Percentiles rank a stretch among this genome's conserved stretches.
Evolutionary conservation across 441 rosid species (phyloP).

Genomic region (Erodium trifolium): DNA sequence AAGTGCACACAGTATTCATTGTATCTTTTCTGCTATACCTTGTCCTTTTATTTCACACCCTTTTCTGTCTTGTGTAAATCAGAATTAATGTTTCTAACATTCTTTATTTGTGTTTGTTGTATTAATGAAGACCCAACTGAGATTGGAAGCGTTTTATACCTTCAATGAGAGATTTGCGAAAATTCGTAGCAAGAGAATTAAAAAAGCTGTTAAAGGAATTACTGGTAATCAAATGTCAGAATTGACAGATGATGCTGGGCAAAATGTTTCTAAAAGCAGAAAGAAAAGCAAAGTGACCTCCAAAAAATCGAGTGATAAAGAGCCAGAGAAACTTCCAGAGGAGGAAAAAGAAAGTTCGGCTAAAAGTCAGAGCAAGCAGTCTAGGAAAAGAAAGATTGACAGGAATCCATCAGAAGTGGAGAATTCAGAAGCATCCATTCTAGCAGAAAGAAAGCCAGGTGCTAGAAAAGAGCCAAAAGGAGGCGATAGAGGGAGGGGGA

Average conservation of each 20-base stretch:
- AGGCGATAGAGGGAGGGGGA: slow-evolving; percentile 33
- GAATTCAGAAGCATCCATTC: slow-evolving; percentile 18
- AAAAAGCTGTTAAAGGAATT: slow-evolving; percentile 83
- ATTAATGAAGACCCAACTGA: slow-evolving; percentile 74
- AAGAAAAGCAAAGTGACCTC: slow-evolving; percentile 30
- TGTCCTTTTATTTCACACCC: too few species aligned
- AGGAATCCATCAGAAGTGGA: slow-evolving; percentile 21
- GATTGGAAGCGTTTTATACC: slow-evolving; percentile 90
- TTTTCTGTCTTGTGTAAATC: background rate
- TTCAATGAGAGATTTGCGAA: slow-evolving; percentile 94
- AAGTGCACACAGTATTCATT: too few species aligned
- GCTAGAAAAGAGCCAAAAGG: slow-evolving; percentile 25
- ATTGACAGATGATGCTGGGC: slow-evolving; percentile 32
- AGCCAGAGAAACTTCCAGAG: slow-evolving; percentile 27
- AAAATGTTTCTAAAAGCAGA: slow-evolving; percentile 33
- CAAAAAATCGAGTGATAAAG: slow-evolving; percentile 28
- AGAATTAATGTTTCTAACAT: slow-evolving; percentile 9
- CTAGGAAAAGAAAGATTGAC: slow-evolving; percentile 30
- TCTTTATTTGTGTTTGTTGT: slow-evolving; percentile 11
- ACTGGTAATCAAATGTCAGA: slow-evolving; percentile 43
- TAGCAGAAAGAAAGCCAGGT: slow-evolving; percentile 12
- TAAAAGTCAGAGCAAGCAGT: slow-evolving; percentile 30
- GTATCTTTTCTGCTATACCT: too few species aligned
- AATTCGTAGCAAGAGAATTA: slow-evolving; percentile 86
- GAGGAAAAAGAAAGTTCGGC: slow-evolving; percentile 23